Conservation (phyloP, 2,329 filamentous ascomycete genomes). For the Aspergillus nomiae region DNA sequence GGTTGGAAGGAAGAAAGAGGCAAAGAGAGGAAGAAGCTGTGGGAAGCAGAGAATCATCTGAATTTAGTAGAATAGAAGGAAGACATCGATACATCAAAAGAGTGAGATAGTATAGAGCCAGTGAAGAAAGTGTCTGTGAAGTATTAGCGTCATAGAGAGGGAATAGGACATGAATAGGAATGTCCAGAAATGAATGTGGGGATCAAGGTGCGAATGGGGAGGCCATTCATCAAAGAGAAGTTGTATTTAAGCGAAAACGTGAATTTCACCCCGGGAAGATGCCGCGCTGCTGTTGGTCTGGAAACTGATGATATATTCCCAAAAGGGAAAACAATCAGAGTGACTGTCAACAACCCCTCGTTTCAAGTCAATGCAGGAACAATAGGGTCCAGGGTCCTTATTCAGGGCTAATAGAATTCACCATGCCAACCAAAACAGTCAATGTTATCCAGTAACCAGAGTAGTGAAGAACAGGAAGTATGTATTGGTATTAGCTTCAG, state of each 20-base stretch:
- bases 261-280: not conserved
- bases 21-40: not conserved
- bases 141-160: not conserved
- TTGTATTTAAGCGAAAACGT: not conserved
- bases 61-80: not conserved
- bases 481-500: too few relatives aligned
- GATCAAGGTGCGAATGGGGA: not conserved
- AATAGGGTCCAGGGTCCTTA: not conserved
- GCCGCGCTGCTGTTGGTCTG: conserved; percentile 1
- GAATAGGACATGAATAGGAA: not conserved
- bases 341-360: not conserved
- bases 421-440: not conserved
- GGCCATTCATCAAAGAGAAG: not conserved
- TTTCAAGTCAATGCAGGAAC: not conserved
- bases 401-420: not conserved
- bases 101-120: not conserved
- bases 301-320: not conserved
- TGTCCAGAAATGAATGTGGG: not conserved
- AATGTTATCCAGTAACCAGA: not conserved
- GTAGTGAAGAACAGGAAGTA: not conserved
- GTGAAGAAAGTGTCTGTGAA: not conserved
- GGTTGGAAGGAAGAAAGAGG: not conserved
- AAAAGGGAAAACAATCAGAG: not conserved
- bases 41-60: not conserved
- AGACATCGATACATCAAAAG: not conserved